Conservation (phyloP, 352 stramenopile genomes). For the Globisporangium nunn region DNA sequence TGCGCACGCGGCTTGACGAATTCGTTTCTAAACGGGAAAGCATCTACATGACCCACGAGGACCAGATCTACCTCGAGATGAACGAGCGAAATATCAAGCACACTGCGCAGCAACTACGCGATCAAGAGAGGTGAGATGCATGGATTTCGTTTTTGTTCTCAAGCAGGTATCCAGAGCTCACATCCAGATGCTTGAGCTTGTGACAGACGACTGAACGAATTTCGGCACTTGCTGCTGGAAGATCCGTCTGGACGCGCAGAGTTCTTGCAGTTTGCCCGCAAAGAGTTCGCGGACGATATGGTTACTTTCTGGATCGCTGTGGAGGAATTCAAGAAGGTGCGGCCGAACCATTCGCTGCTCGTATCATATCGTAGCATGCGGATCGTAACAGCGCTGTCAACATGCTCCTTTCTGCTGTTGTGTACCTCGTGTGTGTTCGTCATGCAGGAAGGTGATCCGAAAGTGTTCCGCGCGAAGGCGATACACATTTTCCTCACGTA, state of each 20-base stretch:
- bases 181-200: not conserved
- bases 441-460: conserved; percentile 19
- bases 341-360: not conserved
- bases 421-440: too few relatives aligned
- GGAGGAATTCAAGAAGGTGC: conserved; percentile 46
- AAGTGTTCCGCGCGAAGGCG: conserved; percentile 32
- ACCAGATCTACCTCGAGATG: conserved; percentile 20
- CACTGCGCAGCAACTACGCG: conserved; percentile 15
- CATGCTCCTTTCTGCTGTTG: not conserved
- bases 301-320: conserved; percentile 55
- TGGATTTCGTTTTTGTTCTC: too few relatives aligned
- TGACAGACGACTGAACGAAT: conserved; percentile 25
- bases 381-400: not conserved
- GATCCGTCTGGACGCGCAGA: conserved; percentile 18
- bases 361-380: not conserved
- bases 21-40: conserved; percentile 35
- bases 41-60: conserved; percentile 23
- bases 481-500: conserved; percentile 48
- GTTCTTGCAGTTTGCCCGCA: conserved; percentile 37
- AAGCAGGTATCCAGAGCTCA: not conserved
- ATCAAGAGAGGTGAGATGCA: conserved; percentile 21
- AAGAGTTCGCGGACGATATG: conserved; percentile 51
- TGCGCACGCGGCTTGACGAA: conserved; percentile 18
- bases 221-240: conserved; percentile 31
- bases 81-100: conserved; percentile 16